Evolutionary conservation across 2,329 filamentous ascomycete species (phyloP).

Genomic region (Sporothrix brunneoviolacea): DNA sequence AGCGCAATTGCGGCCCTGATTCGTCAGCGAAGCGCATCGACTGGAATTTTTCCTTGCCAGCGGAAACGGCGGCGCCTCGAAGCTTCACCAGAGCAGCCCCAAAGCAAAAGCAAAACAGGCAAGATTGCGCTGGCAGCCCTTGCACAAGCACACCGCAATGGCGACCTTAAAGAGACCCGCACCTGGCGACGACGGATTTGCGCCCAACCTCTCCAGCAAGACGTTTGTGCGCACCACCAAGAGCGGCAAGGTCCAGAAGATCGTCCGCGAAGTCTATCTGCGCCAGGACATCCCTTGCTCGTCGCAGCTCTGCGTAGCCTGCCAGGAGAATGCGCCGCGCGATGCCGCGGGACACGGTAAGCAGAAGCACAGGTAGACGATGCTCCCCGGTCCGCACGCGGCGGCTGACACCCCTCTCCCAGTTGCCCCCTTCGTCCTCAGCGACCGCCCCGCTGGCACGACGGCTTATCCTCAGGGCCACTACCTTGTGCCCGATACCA

Average conservation of each 20-base stretch:
- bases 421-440: conserved; percentile 82
- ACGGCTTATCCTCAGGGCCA: conserved; percentile 78
- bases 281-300: conserved; percentile 97
- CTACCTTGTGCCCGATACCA: conserved; percentile 93
- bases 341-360: conserved; percentile 73
- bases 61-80: not conserved
- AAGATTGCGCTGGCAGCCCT: not conserved
- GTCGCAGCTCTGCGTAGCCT: conserved; percentile 75
- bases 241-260: conserved; percentile 97
- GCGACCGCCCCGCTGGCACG: conserved; percentile 78
- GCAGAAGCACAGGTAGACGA: conserved; percentile 17
- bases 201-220: conserved; percentile 84
- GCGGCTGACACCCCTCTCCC: conserved; percentile 20
- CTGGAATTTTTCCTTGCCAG: conserved; percentile 8
- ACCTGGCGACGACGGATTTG: conserved; percentile 39
- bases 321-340: conserved; percentile 65
- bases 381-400: not conserved
- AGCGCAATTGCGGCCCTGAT: conserved; percentile 16
- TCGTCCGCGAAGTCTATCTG: conserved; percentile 92
- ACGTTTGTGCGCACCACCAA: conserved; percentile 91
- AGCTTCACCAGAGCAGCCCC: not conserved
- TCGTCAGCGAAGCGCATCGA: conserved; percentile 17
- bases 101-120: too few species aligned
- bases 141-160: conserved; percentile 37
- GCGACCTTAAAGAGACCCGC: conserved; percentile 57